phyloP scores from a whole-genome alignment of 805 yeast genomes.

The Metschnikowia chrysomelidarum region DNA sequence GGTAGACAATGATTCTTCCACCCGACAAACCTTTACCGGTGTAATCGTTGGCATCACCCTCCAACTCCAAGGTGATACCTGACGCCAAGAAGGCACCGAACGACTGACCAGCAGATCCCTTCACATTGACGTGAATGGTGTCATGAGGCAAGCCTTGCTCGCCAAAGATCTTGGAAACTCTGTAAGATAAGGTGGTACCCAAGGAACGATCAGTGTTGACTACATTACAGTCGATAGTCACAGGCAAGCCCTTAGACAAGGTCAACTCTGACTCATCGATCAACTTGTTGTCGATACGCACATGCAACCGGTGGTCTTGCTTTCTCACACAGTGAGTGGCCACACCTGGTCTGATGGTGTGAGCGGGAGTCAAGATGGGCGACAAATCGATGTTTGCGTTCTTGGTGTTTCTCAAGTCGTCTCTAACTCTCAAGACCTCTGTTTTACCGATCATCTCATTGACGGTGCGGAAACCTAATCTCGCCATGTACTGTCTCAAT shows the following conservation, averaged over 20 bases:
- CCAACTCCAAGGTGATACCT: conserved; percentile 91
- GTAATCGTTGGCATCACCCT: conserved; percentile 97
- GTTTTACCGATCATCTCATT: conserved; percentile 99
- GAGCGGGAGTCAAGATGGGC: conserved; percentile 96
- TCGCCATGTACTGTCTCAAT: conserved; percentile 89
- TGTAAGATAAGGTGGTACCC: conserved; percentile 91
- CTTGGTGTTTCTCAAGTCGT: conserved; percentile 82
- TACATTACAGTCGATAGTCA: conserved; percentile 87
- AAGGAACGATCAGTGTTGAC: conserved; percentile 95
- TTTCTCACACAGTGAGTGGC: conserved; percentile 89
- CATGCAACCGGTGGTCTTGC: conserved; percentile 91
- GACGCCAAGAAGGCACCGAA: conserved; percentile 97
- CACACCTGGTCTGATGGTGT: conserved; percentile 93
- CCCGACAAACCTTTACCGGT: conserved; percentile 98
- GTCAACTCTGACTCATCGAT: conserved; percentile 95
- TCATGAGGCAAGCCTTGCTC: conserved; percentile 93
- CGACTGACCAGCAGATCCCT: conserved; percentile 97
- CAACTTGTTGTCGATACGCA: conserved; percentile 91
- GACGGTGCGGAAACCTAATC: conserved; percentile 89
- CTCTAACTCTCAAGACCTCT: conserved; percentile 82
- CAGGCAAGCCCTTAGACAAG: conserved; percentile 95
- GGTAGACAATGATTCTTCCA: conserved; percentile 89
- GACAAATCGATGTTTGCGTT: conserved; percentile 87
- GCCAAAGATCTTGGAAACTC: conserved; percentile 91
- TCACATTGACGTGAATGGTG: conserved; percentile 87